Evolutionary conservation across 2,329 filamentous ascomycete species (phyloP), one percentile per base, ranked within the genome.

Genomic region (Claviceps sp.): DNA sequence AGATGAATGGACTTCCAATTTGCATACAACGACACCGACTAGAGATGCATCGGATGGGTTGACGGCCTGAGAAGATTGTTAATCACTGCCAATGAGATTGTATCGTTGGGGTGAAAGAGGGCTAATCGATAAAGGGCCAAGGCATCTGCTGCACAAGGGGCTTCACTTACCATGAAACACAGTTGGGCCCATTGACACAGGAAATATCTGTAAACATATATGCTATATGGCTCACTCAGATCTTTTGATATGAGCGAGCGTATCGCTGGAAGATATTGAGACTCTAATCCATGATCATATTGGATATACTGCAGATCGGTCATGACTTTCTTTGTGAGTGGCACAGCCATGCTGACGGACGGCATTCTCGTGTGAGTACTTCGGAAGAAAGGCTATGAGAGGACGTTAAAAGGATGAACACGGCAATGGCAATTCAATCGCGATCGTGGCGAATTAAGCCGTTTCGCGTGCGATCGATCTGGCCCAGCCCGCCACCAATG

Each of bases 181-280:
- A 98, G 73, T 63, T 97, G 85, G 5, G 87, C 86, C 93, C 93
- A 98, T 77, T 97, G 89, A 64, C 94, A 95, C 17, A 98, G 74
- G 62, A 98, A 98, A 67, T 98, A 98, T 36, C 93, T 83, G 68
- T 97, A 98, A 53, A 98, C 93, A 71, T 98, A 98, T 65, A 98
- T 97, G 70, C 91, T 97, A 68, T 98, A 98, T 1, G 93, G 93
- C 68, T 98, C 93, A 59, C 91, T 97, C 48, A 98, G 77, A 65
- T 97, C 93, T 62, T 91, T 95, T 45, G 90, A 93, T 62, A 98
- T 98, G 63, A 98, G 72, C 52, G 90, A 83, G 51, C 91, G 83
- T 68, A 98, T 96, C 43, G 88, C 82, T 38, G 89, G 82, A 43
- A 98, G 81, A 64, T 93, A 78, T 64, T 78, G 66, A 44, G 74